These are phyloP conservation scores for Amesomyces nigricolor DNA, from an alignment of 2,329 filamentous ascomycete species.

Conservation along the genomic window DNA sequence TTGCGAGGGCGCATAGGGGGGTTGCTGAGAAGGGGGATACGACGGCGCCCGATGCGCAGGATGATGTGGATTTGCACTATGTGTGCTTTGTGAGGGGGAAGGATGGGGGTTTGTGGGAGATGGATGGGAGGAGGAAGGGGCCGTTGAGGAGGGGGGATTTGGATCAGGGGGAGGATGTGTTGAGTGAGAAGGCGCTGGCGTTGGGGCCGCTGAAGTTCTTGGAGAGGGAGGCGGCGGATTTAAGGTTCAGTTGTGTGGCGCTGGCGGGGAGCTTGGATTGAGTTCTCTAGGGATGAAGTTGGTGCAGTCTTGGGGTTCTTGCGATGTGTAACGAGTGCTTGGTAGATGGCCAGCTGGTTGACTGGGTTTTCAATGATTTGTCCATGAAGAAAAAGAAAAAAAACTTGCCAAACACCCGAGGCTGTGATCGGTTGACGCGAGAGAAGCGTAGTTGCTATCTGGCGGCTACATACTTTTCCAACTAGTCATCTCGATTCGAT, in stretches of 20 bases:
- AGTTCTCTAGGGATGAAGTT: not conserved
- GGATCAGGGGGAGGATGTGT: constrained; percentile 58
- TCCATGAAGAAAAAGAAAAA: too few species aligned
- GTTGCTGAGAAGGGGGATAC: constrained; percentile 77
- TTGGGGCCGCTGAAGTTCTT: constrained; percentile 59
- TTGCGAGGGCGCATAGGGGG: constrained; percentile 72
- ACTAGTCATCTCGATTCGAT: not conserved
- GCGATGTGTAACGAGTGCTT: too few species aligned
- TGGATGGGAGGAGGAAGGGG: constrained; percentile 54
- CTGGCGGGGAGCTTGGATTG: constrained; percentile 48
- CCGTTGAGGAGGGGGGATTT: constrained; percentile 53
- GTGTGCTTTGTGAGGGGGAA: constrained; percentile 82
- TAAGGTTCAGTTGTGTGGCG: constrained; percentile 55
- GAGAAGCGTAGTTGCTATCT: too few species aligned
- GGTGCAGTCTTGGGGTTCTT: too few species aligned
- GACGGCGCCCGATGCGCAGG: constrained; percentile 67
- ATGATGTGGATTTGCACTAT: constrained; percentile 87
- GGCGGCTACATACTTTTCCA: not conserved
- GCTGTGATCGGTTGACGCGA: too few species aligned
- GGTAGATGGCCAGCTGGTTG: too few species aligned
- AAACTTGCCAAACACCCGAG: too few species aligned
- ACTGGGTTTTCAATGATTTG: too few species aligned
- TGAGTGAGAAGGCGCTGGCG: constrained; percentile 68
- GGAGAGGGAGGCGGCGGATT: constrained; percentile 49
- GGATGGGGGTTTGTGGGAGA: constrained; percentile 59